These are phyloP conservation scores for Helenozyma baotianmanensis DNA, from an alignment of 805 yeast species.

Conservation along the genomic window DNA sequence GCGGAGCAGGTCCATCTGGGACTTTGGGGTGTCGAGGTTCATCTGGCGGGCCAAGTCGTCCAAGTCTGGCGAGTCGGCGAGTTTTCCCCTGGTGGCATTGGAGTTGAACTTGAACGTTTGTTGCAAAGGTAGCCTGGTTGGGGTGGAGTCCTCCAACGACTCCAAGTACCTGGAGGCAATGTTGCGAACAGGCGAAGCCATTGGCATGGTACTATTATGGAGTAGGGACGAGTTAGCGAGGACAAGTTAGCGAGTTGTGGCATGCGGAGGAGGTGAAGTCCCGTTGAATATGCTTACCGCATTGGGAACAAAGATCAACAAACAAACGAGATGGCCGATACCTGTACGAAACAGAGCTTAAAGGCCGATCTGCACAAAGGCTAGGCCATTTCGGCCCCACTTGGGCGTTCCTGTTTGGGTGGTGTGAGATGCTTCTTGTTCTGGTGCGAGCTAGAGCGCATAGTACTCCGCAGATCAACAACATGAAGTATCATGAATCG, in stretches of 20 bases:
- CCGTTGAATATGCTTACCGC: conserved; percentile 1
- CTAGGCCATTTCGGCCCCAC: too few species aligned
- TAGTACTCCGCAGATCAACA: too few species aligned
- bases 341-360: too few species aligned
- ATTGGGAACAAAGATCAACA: conserved; percentile 4
- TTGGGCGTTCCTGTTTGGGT: too few species aligned
- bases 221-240: conserved; percentile 18
- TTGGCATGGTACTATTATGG: too few species aligned
- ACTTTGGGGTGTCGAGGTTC: conserved; percentile 21
- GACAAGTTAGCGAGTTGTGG: conserved; percentile 20
- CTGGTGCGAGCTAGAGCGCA: too few species aligned
- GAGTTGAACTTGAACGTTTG: conserved; percentile 26
- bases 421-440: too few species aligned
- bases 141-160: conserved; percentile 24
- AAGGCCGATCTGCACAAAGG: too few species aligned
- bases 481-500: too few species aligned
- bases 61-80: conserved; percentile 23
- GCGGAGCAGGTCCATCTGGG: conserved; percentile 25
- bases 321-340: neutral
- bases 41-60: conserved; percentile 37
- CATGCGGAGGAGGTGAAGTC: neutral
- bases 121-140: conserved; percentile 26
- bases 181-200: conserved; percentile 22
- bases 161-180: conserved; percentile 35
- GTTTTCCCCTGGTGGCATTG: neutral